These are phyloP conservation scores for Cucurbitaria berberidis DNA, from an alignment of 2,329 filamentous ascomycete species.

Conservation along the genomic window DNA sequence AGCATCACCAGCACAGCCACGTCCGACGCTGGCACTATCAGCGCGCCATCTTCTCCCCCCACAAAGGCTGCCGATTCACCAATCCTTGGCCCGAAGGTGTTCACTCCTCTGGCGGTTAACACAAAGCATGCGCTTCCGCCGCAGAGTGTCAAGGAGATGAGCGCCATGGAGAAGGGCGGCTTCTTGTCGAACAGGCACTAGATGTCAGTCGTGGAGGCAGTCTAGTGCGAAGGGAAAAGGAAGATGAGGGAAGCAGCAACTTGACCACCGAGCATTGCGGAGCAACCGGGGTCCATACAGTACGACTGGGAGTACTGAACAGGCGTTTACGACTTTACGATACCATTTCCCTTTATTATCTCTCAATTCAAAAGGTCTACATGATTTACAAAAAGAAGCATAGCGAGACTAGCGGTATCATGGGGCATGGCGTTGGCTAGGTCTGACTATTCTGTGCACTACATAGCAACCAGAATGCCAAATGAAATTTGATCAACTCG, in stretches of 20 bases:
- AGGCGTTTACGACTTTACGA: slow-evolving; percentile 28
- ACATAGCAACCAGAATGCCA: slow-evolving; percentile 1
- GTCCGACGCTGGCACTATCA: slow-evolving; percentile 28
- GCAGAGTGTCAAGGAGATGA: slow-evolving; percentile 30
- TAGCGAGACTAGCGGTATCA: slow-evolving; percentile 18
- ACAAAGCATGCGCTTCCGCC: slow-evolving; percentile 37
- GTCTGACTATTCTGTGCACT: not conserved
- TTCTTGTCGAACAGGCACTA: slow-evolving; percentile 45
- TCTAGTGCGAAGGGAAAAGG: not conserved
- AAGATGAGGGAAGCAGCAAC: not conserved
- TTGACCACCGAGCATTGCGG: not conserved
- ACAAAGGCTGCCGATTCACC: slow-evolving; percentile 34
- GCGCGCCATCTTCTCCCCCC: slow-evolving; percentile 39
- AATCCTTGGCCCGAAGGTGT: slow-evolving; percentile 33
- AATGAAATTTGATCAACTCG: not conserved
- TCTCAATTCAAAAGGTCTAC: slow-evolving; percentile 20
- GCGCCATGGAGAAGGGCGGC: slow-evolving; percentile 23
- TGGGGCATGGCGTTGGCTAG: slow-evolving; percentile 15
- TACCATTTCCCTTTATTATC: slow-evolving; percentile 19
- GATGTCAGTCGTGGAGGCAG: not conserved
- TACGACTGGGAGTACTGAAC: slow-evolving; percentile 3
- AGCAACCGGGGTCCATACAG: not conserved
- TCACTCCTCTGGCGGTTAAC: slow-evolving; percentile 46
- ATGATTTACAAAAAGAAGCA: slow-evolving; percentile 29
- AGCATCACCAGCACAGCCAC: slow-evolving; percentile 22